Percentiles rank a stretch among this genome's conserved stretches.
These are phyloP conservation scores for Paralagenidium karlingii DNA, from an alignment of 352 stramenopile genomes.

Conservation along the genomic window DNA sequence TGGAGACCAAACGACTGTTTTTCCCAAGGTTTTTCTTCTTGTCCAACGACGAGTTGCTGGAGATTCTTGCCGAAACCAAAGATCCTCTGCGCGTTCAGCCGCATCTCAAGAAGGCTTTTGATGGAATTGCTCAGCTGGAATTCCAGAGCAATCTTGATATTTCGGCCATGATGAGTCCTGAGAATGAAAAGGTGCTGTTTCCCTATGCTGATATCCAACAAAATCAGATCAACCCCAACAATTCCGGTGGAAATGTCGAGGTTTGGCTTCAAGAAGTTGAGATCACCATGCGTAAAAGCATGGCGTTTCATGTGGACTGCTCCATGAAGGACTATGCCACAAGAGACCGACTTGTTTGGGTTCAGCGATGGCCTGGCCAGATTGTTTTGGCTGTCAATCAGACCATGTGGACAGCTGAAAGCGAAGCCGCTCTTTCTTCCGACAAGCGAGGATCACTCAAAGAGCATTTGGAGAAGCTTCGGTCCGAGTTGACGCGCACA, in stretches of 20 bases:
- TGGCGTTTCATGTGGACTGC: constrained; percentile 66
- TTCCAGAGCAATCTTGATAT: constrained; percentile 90
- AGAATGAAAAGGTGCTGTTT: constrained; percentile 85
- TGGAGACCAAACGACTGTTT: constrained; percentile 83
- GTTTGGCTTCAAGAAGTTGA: constrained; percentile 78
- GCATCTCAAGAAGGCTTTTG: constrained; percentile 91
- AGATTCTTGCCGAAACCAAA: constrained; percentile 89
- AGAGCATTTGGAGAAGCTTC: constrained; percentile 50
- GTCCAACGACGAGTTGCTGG: constrained; percentile 86
- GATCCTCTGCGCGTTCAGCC: constrained; percentile 91
- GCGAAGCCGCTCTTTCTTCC: constrained; percentile 46
- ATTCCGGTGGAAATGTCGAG: constrained; percentile 90
- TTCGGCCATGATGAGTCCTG: constrained; percentile 78
- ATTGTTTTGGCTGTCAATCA: constrained; percentile 89
- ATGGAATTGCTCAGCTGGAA: constrained; percentile 87
- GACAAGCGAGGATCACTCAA: constrained; percentile 25
- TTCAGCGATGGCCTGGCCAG: constrained; percentile 88
- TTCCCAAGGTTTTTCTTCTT: constrained; percentile 91
- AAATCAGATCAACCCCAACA: constrained; percentile 88
- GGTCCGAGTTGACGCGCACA: constrained; percentile 73
- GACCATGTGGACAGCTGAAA: constrained; percentile 83
- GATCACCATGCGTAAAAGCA: constrained; percentile 78
- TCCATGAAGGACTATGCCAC: constrained; percentile 80
- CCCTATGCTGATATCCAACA: constrained; percentile 80
- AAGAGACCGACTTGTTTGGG: constrained; percentile 83